phyloP scores from a whole-genome alignment of 352 stramenopile genomes.

The Phytopythium boreale region DNA sequence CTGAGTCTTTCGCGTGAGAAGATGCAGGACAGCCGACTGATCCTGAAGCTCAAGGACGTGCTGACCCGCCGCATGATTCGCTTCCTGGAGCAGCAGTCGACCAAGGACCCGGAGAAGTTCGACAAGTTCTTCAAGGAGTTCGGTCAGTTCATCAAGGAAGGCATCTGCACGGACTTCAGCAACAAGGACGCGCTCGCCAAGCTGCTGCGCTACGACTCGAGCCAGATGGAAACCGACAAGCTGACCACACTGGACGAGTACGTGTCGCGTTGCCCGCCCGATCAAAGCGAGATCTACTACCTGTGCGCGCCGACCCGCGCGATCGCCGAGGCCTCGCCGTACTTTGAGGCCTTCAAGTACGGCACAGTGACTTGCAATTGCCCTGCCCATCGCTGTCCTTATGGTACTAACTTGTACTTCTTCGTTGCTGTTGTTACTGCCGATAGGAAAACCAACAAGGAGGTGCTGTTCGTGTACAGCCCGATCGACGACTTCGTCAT shows the following conservation, averaged over 20 bases:
- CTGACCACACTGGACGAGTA: conserved; percentile 99
- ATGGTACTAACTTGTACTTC: not conserved
- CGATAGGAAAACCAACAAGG: conserved; percentile 83
- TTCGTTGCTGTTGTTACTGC: not conserved
- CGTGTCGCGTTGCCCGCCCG: conserved; percentile 91
- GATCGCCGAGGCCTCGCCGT: conserved; percentile 95
- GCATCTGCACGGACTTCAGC: conserved; percentile 94
- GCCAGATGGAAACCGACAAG: conserved; percentile 88
- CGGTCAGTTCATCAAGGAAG: conserved; percentile 97
- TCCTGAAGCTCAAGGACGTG: conserved; percentile 96
- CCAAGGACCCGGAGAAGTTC: conserved; percentile 96
- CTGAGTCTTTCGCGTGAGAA: conserved; percentile 98
- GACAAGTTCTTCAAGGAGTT: conserved; percentile 98
- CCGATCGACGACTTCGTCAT: conserved; percentile 99
- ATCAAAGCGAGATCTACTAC: conserved; percentile 99
- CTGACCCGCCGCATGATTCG: conserved; percentile 92
- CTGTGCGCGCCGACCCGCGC: conserved; percentile 94
- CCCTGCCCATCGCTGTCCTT: not conserved
- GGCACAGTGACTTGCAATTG: no score
- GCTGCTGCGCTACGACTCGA: conserved; percentile 98
- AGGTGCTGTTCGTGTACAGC: conserved; percentile 98
- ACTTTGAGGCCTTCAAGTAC: conserved; percentile 99
- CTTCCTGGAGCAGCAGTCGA: conserved; percentile 85
- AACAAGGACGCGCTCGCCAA: conserved; percentile 94
- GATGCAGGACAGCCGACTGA: conserved; percentile 97